Conservation (phyloP, 73 alveolate genomes). For the Tetrahymena elliotti region DNA sequence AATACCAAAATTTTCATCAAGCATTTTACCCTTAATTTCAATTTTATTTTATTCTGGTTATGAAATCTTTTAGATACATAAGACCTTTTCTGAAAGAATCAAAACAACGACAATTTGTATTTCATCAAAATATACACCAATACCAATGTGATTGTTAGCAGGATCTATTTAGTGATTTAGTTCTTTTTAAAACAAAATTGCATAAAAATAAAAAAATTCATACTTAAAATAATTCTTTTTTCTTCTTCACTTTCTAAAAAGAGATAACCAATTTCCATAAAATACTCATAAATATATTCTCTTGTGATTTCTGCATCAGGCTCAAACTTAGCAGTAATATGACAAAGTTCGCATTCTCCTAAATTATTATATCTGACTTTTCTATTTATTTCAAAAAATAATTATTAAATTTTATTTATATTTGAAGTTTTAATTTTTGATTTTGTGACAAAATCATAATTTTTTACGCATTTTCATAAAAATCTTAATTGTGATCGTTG, state of each 20-base stretch:
- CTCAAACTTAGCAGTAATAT: constrained; percentile 28
- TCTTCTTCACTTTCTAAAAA: constrained; percentile 37
- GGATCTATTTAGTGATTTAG: constrained; percentile 58
- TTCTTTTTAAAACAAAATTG: constrained; percentile 70
- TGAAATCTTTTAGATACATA: constrained; percentile 53
- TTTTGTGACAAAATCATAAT: neutral
- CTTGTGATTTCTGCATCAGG: constrained; percentile 6
- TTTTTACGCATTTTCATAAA: constrained; percentile 8
- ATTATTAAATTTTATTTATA: neutral
- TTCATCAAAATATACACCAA: constrained; percentile 89
- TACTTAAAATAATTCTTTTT: constrained; percentile 23
- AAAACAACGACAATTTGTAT: constrained; percentile 80
- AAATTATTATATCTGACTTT: constrained; percentile 14
- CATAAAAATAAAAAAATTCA: constrained; percentile 67
- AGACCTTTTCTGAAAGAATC: constrained; percentile 63
- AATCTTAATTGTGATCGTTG: constrained; percentile 2
- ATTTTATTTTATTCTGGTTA: constrained; percentile 74
- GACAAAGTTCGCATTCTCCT: constrained; percentile 9
- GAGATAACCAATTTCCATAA: constrained; percentile 40
- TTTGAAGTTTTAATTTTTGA: neutral
- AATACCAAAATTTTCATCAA: constrained; percentile 83
- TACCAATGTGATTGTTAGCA: constrained; percentile 80
- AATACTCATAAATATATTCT: constrained; percentile 22
- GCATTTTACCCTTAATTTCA: constrained; percentile 85
- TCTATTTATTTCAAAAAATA: neutral